Evolutionary conservation across 768 basidiomycete species (phyloP), one percentile per base, ranked within the genome.

Genomic region (Coprinopsis cinerea): DNA sequence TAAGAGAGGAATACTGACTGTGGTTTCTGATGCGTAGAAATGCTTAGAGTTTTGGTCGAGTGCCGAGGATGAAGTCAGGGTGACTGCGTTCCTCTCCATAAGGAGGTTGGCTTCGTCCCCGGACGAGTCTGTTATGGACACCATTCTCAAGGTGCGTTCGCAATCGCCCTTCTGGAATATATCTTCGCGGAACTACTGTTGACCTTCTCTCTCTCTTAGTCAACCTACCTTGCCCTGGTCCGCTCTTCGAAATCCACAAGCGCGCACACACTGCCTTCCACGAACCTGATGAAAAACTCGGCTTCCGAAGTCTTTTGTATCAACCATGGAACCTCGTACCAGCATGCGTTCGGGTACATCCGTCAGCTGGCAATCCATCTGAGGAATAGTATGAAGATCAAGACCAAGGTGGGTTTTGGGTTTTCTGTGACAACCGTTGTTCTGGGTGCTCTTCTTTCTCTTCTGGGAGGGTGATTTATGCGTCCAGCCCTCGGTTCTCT

Each of bases 241-340:
- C 85, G 90, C 24, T 84, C 82, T 4, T 83, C 85, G 40, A 92
- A 92, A 61, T 79, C 84, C 10, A 96, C 92, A n/a, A 88, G 76
- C 43, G 74, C 81, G 1, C 83, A 95, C 66, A 92, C 88, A 2
- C 71, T 98, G 7, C 93, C 95, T 18, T 82, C 88, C 2, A 88
- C 98, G 66, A 95, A 89, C 59, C 70, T 98, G 37, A 95, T 97
- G 92, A 99, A 99, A 67, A 96, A 98, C 64, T 90, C 93, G 4
- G 95, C 94, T 0, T 88, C 90, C 1, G 93, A 96, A 61, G 70
- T 98, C 1, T 99, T 89, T 68, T 85, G 83, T 55, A 67, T 92
- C 45, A 76, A 88, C 58, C 85, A 84, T 53, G 74, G 77, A 13
- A 67, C 73, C 7, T 74, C 90, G 10, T 98, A 98, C 65, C 92